A percentile compares a stretch with the other conserved stretches of the same genome.
phyloP scores from a whole-genome alignment of 352 stramenopile genomes.

The Blastocystis sp. region DNA sequence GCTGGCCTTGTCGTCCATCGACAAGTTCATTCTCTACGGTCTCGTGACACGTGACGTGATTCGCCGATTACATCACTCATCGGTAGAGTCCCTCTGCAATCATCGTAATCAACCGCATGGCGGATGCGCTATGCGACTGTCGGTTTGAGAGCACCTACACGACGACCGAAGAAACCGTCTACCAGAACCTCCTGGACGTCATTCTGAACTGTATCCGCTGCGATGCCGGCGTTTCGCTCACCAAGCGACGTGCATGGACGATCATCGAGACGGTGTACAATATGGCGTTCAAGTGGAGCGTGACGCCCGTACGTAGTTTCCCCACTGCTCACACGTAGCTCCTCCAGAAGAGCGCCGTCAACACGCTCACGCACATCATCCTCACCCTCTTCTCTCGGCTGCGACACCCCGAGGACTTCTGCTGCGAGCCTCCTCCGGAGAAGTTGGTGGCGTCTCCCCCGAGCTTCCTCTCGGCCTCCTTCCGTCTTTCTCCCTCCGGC shows the following conservation, averaged over 20 bases:
- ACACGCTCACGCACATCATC: constrained; percentile 86
- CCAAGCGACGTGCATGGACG: constrained; percentile 79
- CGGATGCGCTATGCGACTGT: constrained; percentile 78
- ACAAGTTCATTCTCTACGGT: constrained; percentile 96
- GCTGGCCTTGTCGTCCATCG: constrained; percentile 82
- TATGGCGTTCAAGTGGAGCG: constrained; percentile 73
- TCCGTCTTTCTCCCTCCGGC: neutral
- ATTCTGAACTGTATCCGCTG: constrained; percentile 84
- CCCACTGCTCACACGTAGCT: constrained; percentile 66
- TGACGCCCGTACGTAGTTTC: constrained; percentile 59
- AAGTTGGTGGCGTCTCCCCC: neutral
- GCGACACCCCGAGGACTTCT: constrained; percentile 39
- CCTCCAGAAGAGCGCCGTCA: constrained; percentile 81
- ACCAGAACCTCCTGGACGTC: constrained; percentile 88
- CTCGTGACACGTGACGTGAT: constrained; percentile 75
- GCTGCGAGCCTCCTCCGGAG: constrained; percentile 17
- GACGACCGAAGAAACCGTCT: constrained; percentile 77
- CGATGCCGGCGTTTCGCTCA: constrained; percentile 76
- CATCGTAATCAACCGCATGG: constrained; percentile 82
- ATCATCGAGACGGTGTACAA: constrained; percentile 89
- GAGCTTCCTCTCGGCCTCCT: neutral
- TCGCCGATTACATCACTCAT: neutral
- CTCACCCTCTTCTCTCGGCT: constrained; percentile 86
- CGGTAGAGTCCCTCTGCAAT: constrained; percentile 67
- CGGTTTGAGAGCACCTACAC: constrained; percentile 86